A percentile compares a stretch with the other conserved stretches of the same genome.
phyloP scores from a whole-genome alignment of 73 alveolate species.

The Durusdinium trenchii region DNA sequence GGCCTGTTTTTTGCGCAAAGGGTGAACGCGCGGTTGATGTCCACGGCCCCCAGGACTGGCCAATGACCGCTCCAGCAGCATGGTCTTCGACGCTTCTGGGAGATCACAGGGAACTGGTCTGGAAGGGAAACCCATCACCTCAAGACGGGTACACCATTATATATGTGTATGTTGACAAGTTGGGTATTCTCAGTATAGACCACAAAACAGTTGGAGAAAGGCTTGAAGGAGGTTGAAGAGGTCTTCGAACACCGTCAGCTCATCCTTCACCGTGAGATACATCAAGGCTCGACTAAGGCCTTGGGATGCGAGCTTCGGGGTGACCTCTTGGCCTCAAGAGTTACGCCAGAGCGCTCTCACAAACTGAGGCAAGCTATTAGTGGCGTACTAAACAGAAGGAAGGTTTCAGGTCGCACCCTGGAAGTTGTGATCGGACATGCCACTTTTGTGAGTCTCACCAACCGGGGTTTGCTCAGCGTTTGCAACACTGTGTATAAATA shows the following conservation, averaged over 20 bases:
- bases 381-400: not conserved
- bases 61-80: not conserved
- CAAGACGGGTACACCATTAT: not conserved
- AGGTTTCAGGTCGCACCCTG: constrained; percentile 9
- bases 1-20: constrained; percentile 39
- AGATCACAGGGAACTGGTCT: not conserved
- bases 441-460: constrained; percentile 21
- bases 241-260: not conserved
- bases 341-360: constrained; percentile 51
- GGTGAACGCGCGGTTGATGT: constrained; percentile 2
- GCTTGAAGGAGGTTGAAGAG: not conserved
- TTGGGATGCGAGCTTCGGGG: constrained; percentile 37
- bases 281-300: not conserved
- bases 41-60: not conserved
- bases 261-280: not conserved
- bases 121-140: not conserved
- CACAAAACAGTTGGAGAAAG: not conserved
- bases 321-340: constrained; percentile 6
- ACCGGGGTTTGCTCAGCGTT: constrained; percentile 11
- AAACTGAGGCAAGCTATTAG: constrained; percentile 9
- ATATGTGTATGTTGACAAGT: constrained; percentile 58
- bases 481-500: constrained; percentile 17
- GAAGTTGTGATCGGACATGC: constrained; percentile 50
- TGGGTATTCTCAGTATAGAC: constrained; percentile 9
- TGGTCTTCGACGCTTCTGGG: not conserved